Evolutionary conservation across 306 rosid species (phyloP).

Genomic region (Betula pendula): DNA sequence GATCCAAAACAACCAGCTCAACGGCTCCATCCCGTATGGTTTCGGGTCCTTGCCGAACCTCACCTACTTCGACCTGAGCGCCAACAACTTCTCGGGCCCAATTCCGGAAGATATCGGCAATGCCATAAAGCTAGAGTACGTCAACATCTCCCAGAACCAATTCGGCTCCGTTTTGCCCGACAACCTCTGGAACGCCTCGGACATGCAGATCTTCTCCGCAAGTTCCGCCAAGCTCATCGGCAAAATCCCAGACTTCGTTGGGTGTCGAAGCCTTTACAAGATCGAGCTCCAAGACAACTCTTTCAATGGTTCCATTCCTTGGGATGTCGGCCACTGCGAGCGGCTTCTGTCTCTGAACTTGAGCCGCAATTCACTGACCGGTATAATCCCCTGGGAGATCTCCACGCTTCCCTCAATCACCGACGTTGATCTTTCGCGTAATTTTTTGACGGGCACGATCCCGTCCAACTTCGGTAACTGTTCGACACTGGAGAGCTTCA

Average conservation of each 20-base stretch:
- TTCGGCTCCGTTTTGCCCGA: conserved; percentile 48
- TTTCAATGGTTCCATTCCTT: conserved; percentile 63
- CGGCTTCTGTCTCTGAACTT: conserved; percentile 58
- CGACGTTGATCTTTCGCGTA: conserved; percentile 77
- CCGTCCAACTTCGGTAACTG: conserved; percentile 82
- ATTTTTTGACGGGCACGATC: conserved; percentile 76
- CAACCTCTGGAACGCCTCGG: conserved; percentile 63
- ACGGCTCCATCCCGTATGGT: conserved; percentile 65
- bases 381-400: conserved; percentile 93
- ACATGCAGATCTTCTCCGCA: conserved; percentile 73
- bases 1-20: conserved; percentile 67
- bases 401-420: conserved; percentile 74
- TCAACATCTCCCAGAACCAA: conserved; percentile 73
- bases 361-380: conserved; percentile 67
- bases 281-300: conserved; percentile 67
- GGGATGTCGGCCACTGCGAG: conserved; percentile 88
- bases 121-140: conserved; percentile 48
- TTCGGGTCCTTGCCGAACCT: conserved; percentile 60
- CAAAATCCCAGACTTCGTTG: conserved; percentile 69
- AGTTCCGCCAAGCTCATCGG: conserved; percentile 55
- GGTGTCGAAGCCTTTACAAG: conserved; percentile 56
- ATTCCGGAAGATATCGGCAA: conserved; percentile 69
- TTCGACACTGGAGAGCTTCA: conserved; percentile 66
- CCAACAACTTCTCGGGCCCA: conserved; percentile 61
- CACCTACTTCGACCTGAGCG: conserved; percentile 69